phyloP scores from a whole-genome alignment of 805 yeast genomes.

The Kodamaea jinghongensis region DNA sequence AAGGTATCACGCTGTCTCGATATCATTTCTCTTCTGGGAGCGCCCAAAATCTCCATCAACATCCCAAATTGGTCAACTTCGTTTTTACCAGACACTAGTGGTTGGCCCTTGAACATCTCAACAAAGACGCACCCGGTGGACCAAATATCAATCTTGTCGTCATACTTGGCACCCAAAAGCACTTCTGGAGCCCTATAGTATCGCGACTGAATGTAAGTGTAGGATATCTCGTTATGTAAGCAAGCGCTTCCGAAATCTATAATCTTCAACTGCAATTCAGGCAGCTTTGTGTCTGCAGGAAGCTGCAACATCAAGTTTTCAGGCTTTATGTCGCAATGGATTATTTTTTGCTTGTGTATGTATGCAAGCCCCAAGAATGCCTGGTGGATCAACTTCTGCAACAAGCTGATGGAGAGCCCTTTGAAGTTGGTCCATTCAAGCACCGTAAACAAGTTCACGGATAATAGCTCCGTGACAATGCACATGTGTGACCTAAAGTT shows the following conservation, averaged over 20 bases:
- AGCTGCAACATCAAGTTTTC: slow-evolving; percentile 67
- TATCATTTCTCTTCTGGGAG: slow-evolving; percentile 43
- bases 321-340: slow-evolving; percentile 87
- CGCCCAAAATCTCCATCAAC: slow-evolving; percentile 45
- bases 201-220: slow-evolving; percentile 58
- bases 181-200: slow-evolving; percentile 82
- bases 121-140: slow-evolving; percentile 43
- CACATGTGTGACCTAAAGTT: slow-evolving; percentile 81
- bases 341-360: slow-evolving; percentile 54
- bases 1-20: slow-evolving; percentile 38
- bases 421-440: slow-evolving; percentile 48
- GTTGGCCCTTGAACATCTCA: slow-evolving; percentile 36
- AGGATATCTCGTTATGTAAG: slow-evolving; percentile 39
- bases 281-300: slow-evolving; percentile 26
- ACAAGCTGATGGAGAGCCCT: slow-evolving; percentile 45
- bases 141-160: slow-evolving; percentile 53
- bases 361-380: slow-evolving; percentile 58
- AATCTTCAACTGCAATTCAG: slow-evolving; percentile 54
- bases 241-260: slow-evolving; percentile 82
- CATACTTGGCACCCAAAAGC: slow-evolving; percentile 60
- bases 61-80: slow-evolving; percentile 48
- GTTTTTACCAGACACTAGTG: slow-evolving; percentile 47
- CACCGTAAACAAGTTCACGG: slow-evolving; percentile 63
- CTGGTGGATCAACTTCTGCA: slow-evolving; percentile 50
- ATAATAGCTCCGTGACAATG: slow-evolving; percentile 69